Base-by-base conservation (phyloP, 768 basidiomycete genomes). In the Pleurotus giganteus region DNA sequence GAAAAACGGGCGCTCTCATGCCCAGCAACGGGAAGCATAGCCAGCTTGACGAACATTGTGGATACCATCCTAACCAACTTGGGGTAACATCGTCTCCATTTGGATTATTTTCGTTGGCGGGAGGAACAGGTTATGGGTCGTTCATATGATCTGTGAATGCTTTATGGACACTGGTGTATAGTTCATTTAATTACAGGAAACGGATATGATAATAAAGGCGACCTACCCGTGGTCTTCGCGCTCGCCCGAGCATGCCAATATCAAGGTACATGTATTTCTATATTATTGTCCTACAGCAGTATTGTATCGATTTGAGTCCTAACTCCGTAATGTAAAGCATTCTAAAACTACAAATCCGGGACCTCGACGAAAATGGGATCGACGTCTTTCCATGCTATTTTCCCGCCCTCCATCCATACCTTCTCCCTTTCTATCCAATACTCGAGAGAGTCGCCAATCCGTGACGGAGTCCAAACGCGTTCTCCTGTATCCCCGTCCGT, bases 401-500 rank as follows among this genome's bases (percentile, higher is more conserved):
- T 68, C 2, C 75, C 71, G 27, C 69, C 69, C 47, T 67, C 56
- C 31, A 67, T 74, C 76, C 83, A 89, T 5, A 82, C 80, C 53
- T 66, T 74, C 65, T 89, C 86, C 61, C 94, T 77, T 69, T 92
- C 87, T 1, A 71, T 65, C 94, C 94, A 98, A 70, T 96, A 97
- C 67, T 88, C 88, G 52, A 94, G 67, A 51, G 69, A 3, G 47
- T 78, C 74, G 2, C 67, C 77, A 1, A 72, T 68, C 55, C 82
- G 69, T 12, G 74, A 69, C 0, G 95, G 95, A 43, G 76, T 66
- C 95, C 95, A 98, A 49, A 94, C 86, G 42, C 91, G 75, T 65
- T 96, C 94, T 1, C 89, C 88, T 1, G 91, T 94, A 69, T 98
- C 96, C 0, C 81, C 81, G 63, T 97, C 95, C 17, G 83, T 89